Evolutionary conservation across 345 rosid species (phyloP), one percentile per base, ranked within the genome.

Genomic region (Rhizophora mangle): DNA sequence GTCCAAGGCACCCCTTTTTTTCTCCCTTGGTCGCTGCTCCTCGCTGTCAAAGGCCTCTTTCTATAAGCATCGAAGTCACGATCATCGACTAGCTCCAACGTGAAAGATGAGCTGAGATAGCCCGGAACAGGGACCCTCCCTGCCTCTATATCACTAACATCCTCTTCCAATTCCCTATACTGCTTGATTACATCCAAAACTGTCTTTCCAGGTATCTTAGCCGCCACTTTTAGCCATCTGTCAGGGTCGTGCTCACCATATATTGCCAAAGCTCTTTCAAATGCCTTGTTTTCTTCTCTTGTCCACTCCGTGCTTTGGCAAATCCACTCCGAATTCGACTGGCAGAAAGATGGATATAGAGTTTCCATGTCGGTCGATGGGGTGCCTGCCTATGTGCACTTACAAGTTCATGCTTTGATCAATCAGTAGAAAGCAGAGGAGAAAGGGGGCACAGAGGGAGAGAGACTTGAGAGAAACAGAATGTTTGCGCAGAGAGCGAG

Each of bases 1-100:
- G 99, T 95, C 99, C 99, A 95, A 5, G 96, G 97, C n/a, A 90
- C 89, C 3, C 97, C 99, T 71, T 88, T 95, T 82, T 87, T 92
- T 69, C 96, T 85, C 65, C 88, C 96, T 13, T 92, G 96, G 69
- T 95, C 97, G 75, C 64, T 55, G 53, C 69, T 77, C 74, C 78
- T 84, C 15, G 72, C 65, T 39, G 79, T 82, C 15, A 47, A 62
- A 68, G 89, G 52, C 64, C 83, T 82, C 78, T 90, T 95, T 53
- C 97, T 79, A 55, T 47, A 76, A 0, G 74, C 78, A 47, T 85
- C 85, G 62, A 78, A 80, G 71, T 68, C 80, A 22, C 79, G 74
- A 26, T 15, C 56, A 15, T 51, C 79, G 60, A 67, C 68, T 68
- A 79, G 69, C 24, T 80, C 87, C 36, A 73, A 64, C 13, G 78